Percentiles rank a stretch among this genome's conserved stretches.
Conservation (phyloP, 2,329 filamentous ascomycete genomes). For the Rachicladosporium sp. region DNA sequence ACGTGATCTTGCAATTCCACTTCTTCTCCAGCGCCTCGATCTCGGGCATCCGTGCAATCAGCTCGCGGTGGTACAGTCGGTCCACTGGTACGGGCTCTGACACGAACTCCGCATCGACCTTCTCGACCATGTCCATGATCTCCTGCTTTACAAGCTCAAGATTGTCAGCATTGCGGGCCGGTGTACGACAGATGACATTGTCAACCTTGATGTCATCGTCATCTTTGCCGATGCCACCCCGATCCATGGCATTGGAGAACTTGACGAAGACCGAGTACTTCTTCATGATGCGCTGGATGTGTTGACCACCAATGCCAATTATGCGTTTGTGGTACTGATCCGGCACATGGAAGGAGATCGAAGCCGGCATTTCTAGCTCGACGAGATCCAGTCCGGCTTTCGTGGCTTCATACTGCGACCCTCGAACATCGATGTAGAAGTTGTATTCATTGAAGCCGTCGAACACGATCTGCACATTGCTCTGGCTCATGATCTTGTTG, state of each 20-base stretch:
- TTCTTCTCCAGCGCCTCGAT: constrained; percentile 96
- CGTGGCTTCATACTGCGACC: constrained; percentile 81
- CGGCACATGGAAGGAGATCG: constrained; percentile 96
- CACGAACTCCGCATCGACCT: constrained; percentile 92
- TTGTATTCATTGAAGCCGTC: constrained; percentile 99
- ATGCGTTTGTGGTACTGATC: constrained; percentile 99
- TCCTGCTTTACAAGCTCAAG: constrained; percentile 95
- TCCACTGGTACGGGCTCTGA: constrained; percentile 89
- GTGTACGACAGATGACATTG: constrained; percentile 96
- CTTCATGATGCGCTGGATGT: constrained; percentile 99
- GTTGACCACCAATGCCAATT: constrained; percentile 94
- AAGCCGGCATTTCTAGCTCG: constrained; percentile 97
- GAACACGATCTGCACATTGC: constrained; percentile 97
- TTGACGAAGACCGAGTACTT: constrained; percentile 99
- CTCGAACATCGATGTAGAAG: constrained; percentile 97
- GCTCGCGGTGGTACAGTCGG: constrained; percentile 85
- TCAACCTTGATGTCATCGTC: constrained; percentile 98
- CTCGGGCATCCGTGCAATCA: constrained; percentile 75
- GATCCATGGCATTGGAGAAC: constrained; percentile 98
- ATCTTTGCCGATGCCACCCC: constrained; percentile 82
- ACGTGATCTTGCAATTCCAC: constrained; percentile 99
- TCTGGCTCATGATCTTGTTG: constrained; percentile 99
- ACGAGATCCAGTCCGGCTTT: constrained; percentile 86
- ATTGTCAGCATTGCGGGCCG: constrained; percentile 91
- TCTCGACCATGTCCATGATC: constrained; percentile 98